A percentile compares a stretch with the other conserved stretches of the same genome.
phyloP scores from a whole-genome alignment of 73 alveolate genomes.

The Paramecium sexaurelia region DNA sequence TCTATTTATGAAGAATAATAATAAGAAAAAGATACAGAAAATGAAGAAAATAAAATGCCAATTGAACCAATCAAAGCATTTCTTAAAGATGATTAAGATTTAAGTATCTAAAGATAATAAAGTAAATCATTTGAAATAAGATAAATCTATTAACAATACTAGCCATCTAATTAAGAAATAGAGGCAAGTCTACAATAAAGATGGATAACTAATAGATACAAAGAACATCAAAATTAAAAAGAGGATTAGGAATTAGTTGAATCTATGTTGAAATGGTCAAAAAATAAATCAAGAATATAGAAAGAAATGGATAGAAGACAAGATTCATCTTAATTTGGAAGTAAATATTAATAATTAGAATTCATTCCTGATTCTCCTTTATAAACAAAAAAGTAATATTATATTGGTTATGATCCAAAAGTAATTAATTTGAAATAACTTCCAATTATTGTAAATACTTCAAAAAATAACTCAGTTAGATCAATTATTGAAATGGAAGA shows the following conservation, averaged over 20 bases:
- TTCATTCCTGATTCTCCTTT: constrained; percentile 1
- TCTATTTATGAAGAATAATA: neutral
- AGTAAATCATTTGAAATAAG: neutral
- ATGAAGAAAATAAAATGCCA: constrained; percentile 6
- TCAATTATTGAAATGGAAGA: neutral
- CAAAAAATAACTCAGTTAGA: neutral
- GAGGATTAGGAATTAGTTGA: neutral
- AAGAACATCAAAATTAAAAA: neutral
- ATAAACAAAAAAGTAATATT: neutral
- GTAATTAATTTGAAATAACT: neutral
- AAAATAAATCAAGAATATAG: neutral
- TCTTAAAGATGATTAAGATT: neutral
- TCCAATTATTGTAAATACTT: neutral
- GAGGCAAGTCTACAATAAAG: neutral
- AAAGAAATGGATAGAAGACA: constrained; percentile 10
- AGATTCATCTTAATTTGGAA: constrained; percentile 26
- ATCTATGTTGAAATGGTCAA: constrained; percentile 12
- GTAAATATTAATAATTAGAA: neutral
- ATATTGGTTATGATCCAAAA: constrained; percentile 35
- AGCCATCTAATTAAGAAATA: neutral
- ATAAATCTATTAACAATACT: neutral
- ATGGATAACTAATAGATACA: neutral
- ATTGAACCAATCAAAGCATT: neutral
- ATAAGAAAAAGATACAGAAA: neutral
- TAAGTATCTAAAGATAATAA: neutral